A percentile compares a stretch with the other conserved stretches of the same genome.
Conservation (phyloP, 2,329 filamentous ascomycete species). For the Verticillium nubilum region DNA sequence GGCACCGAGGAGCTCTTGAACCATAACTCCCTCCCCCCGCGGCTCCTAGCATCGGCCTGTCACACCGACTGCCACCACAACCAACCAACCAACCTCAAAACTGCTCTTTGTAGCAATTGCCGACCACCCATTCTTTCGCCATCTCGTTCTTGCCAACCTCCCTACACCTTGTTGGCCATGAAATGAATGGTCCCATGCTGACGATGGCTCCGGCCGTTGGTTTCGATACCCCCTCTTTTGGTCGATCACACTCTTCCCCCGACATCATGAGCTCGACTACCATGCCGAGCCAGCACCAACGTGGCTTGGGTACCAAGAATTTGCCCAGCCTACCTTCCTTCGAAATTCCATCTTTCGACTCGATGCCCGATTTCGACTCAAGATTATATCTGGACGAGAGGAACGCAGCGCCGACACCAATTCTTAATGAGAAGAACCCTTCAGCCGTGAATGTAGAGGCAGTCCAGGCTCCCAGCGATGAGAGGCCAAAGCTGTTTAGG, state of each 20-base stretch:
- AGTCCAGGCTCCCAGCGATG: conserved; percentile 17
- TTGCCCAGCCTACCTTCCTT: conserved; percentile 35
- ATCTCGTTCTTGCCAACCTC: background rate
- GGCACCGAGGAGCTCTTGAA: background rate
- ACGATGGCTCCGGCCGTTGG: conserved; percentile 32
- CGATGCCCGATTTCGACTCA: conserved; percentile 42
- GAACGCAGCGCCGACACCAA: background rate
- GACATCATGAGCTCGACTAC: conserved; percentile 17
- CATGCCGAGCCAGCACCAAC: conserved; percentile 13
- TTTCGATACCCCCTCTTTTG: conserved; percentile 20
- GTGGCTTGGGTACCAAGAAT: conserved; percentile 17
- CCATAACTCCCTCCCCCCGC: background rate
- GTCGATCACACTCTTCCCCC: conserved; percentile 28
- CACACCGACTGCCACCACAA: background rate
- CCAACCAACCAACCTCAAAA: background rate
- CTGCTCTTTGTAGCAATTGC: background rate
- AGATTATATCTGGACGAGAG: conserved; percentile 31
- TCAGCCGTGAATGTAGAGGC: background rate
- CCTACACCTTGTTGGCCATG: conserved; percentile 18
- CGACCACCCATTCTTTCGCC: background rate
- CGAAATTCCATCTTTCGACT: conserved; percentile 48
- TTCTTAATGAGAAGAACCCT: background rate
- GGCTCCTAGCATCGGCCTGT: background rate
- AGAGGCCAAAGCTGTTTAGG: conserved; percentile 26
- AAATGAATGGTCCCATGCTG: conserved; percentile 28